A percentile compares a stretch with the other conserved stretches of the same genome.
These are phyloP conservation scores for Graphium sp. DNA, from an alignment of 2,329 filamentous ascomycete genomes.

Conservation along the genomic window DNA sequence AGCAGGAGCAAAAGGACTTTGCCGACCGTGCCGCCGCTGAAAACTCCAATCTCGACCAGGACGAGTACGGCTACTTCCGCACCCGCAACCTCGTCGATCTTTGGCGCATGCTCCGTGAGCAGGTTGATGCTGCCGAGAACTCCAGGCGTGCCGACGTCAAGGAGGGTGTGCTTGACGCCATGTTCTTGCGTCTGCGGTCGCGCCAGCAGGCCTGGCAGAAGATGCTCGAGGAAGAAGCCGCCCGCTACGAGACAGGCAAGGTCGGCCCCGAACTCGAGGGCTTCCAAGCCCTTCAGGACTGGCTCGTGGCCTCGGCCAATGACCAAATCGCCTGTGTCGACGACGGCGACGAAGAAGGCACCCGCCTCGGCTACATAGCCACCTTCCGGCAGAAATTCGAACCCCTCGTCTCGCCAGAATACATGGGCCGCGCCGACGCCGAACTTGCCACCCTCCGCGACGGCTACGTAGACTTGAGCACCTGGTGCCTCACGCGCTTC, in stretches of 20 bases:
- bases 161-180: slow-evolving; percentile 89
- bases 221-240: slow-evolving; percentile 73
- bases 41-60: slow-evolving; percentile 60
- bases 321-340: slow-evolving; percentile 98
- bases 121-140: slow-evolving; percentile 69
- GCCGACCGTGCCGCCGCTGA: slow-evolving; percentile 59
- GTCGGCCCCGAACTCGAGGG: slow-evolving; percentile 37
- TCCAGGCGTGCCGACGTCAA: slow-evolving; percentile 80
- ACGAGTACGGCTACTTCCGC: slow-evolving; percentile 79
- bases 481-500: slow-evolving; percentile 81
- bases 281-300: slow-evolving; percentile 76
- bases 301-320: slow-evolving; percentile 92
- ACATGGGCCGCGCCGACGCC: slow-evolving; percentile 54
- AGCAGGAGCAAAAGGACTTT: slow-evolving; percentile 68
- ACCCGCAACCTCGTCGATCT: slow-evolving; percentile 86
- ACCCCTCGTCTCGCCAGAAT: slow-evolving; percentile 62
- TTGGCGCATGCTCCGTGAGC: slow-evolving; percentile 95
- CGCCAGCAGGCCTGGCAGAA: slow-evolving; percentile 77
- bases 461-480: slow-evolving; percentile 88
- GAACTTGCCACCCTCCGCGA: slow-evolving; percentile 67
- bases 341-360: slow-evolving; percentile 61
- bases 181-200: slow-evolving; percentile 72
- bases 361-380: slow-evolving; percentile 64
- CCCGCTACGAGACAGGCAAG: slow-evolving; percentile 47
- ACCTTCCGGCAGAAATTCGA: slow-evolving; percentile 76